These are phyloP conservation scores for Pleurotus citrinopileatus DNA, from an alignment of 768 basidiomycete genomes.

Conservation along the genomic window DNA sequence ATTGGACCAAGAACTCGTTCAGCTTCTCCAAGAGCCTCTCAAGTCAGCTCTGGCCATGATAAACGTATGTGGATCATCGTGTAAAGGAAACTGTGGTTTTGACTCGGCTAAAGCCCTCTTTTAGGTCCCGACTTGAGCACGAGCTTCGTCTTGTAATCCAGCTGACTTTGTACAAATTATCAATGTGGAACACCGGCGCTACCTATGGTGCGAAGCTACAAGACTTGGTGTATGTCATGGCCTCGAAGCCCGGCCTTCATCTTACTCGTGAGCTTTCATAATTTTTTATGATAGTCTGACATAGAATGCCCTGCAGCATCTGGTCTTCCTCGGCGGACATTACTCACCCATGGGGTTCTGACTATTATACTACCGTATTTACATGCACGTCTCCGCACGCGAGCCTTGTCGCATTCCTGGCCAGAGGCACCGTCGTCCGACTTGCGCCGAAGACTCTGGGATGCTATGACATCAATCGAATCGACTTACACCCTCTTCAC, in stretches of 20 bases:
- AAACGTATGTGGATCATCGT: constrained; percentile 44
- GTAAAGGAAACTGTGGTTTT: constrained; percentile 13
- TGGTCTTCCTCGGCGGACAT: constrained; percentile 56
- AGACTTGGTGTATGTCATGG: constrained; percentile 60
- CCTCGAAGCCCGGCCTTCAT: constrained; percentile 18
- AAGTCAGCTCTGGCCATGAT: constrained; percentile 65
- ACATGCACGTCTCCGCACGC: constrained; percentile 65
- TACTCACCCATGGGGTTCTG: constrained; percentile 67
- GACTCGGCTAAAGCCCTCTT: constrained; percentile 42
- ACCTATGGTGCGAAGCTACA: constrained; percentile 85
- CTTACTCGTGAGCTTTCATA: constrained; percentile 34
- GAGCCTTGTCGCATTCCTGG: constrained; percentile 85
- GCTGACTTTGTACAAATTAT: constrained; percentile 74
- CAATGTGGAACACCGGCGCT: constrained; percentile 76
- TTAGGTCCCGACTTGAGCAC: constrained; percentile 65
- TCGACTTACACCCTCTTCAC: constrained; percentile 59
- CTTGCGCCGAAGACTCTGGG: constrained; percentile 72
- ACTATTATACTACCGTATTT: constrained; percentile 80
- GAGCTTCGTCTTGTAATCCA: constrained; percentile 72
- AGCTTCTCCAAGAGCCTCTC: constrained; percentile 81
- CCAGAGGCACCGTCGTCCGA: constrained; percentile 87
- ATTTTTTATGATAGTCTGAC: constrained; percentile 1
- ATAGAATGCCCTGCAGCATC: constrained; percentile 43
- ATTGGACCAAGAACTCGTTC: constrained; percentile 84
- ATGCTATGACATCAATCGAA: constrained; percentile 61